phyloP scores from a whole-genome alignment of 352 stramenopile genomes.

The Globisporangium spiculum region DNA sequence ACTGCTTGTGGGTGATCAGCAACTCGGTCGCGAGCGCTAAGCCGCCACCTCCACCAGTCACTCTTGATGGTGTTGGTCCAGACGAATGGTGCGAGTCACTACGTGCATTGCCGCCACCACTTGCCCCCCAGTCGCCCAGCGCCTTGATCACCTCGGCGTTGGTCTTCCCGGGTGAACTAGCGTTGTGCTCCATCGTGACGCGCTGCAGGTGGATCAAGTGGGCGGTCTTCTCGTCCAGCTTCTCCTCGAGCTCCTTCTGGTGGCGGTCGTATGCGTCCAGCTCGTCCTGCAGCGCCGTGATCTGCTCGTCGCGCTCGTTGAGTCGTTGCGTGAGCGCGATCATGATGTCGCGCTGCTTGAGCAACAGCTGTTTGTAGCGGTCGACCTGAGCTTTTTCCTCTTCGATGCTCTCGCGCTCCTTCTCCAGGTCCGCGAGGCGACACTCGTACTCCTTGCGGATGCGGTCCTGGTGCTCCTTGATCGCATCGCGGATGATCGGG shows the following conservation, averaged over 20 bases:
- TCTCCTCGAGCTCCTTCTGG: slow-evolving; percentile 92
- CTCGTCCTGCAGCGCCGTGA: slow-evolving; percentile 93
- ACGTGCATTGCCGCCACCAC: slow-evolving; percentile 6
- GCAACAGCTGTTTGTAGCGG: slow-evolving; percentile 94
- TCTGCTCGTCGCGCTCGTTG: slow-evolving; percentile 95
- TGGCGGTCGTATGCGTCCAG: slow-evolving; percentile 92
- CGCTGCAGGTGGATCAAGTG: slow-evolving; percentile 93
- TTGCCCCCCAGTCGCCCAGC: slow-evolving; percentile 54
- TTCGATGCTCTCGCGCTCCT: slow-evolving; percentile 92
- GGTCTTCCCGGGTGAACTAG: slow-evolving; percentile 56
- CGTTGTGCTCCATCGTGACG: slow-evolving; percentile 87
- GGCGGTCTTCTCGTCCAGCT: slow-evolving; percentile 93
- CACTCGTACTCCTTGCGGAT: slow-evolving; percentile 92
- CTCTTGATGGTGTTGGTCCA: not conserved
- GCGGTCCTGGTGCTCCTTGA: slow-evolving; percentile 89
- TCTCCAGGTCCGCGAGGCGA: slow-evolving; percentile 90
- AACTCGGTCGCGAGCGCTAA: slow-evolving; percentile 28
- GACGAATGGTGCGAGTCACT: not conserved
- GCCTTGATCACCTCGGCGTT: slow-evolving; percentile 61
- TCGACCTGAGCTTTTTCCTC: slow-evolving; percentile 95
- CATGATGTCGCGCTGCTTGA: slow-evolving; percentile 97
- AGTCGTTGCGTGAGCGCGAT: slow-evolving; percentile 94
- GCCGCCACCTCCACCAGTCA: not conserved
- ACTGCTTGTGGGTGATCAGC: slow-evolving; percentile 72
- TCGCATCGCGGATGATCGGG: slow-evolving; percentile 69